Evolutionary conservation across 352 stramenopile genomes (phyloP), one percentile per base, ranked within the genome.

Genomic region (Nothophytophthora sp.): DNA sequence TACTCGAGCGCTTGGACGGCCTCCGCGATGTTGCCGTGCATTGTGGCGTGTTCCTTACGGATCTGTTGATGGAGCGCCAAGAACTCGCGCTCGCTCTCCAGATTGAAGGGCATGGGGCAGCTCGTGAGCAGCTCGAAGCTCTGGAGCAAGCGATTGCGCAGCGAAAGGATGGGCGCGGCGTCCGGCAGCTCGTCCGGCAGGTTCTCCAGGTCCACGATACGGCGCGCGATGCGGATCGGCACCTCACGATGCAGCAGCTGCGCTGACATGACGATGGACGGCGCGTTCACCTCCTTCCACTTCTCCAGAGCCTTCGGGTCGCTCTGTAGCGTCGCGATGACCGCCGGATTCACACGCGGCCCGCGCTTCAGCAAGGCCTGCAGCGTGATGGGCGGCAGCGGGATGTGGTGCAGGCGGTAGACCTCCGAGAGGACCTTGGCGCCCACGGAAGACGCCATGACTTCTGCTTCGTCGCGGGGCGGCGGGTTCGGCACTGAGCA

Each of bases 171-270:
- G 50, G 76, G 67, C 20, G 66, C 53, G 23, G 77, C 72, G 22
- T 78, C 58, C 8, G 80, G 77, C 36, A 93, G 68, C 15, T 84
- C 77, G 30, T 77, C 76, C 33, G 82, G 80, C 32, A 93, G 53
- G 54, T 91, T 93, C 58, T 93, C 83, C 6, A 93, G 61, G 60
- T 93, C 83, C 32, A 93, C 83, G 39, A 93, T 89, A 35, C 83
- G 83, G 11, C 83, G 76, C 20, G 82, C 80, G 40, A 93, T 67
- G 15, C 82, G 82, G 60, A 93, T 93, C 16, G 82, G 82, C 35
- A 87, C 82, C 44, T 93, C 80, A 29, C 73, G 76, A 49, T 93
- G 82, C 60, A 93, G 62, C 19, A 87, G 57, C 54, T 91, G 80
- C 56, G 79, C 82, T 35, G 80, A 91, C 66, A 81, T 85, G 35